Percentiles rank a stretch among this genome's conserved stretches.
Evolutionary conservation across 495 filamentous ascomycete genomes (phyloP).

Genomic region (Podospora australis): DNA sequence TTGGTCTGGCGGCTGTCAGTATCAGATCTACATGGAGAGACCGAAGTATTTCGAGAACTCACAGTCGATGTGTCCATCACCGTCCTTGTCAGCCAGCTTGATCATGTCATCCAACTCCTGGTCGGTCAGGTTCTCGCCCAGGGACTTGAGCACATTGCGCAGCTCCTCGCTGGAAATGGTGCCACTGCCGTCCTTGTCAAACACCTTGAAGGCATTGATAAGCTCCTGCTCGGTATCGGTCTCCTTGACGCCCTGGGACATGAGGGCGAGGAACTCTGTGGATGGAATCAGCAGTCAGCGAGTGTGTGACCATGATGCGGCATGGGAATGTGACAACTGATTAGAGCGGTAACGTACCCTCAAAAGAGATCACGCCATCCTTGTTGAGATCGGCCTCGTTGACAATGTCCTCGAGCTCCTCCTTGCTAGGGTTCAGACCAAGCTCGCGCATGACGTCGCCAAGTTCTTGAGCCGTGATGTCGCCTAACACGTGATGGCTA

Average conservation of each 20-base stretch:
- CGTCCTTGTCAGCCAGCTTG: conserved; percentile 40
- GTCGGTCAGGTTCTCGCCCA: conserved; percentile 43
- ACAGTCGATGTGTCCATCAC: conserved; percentile 46
- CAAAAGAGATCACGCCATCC: conserved; percentile 41
- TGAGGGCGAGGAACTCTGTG: conserved; percentile 43
- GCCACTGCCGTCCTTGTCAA: conserved; percentile 44
- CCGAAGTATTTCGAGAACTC: conserved; percentile 10
- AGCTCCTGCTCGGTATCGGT: conserved; percentile 42
- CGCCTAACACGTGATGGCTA: conserved; percentile 18
- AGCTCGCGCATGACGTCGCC: conserved; percentile 41
- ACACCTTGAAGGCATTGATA: conserved; percentile 41
- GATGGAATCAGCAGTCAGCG: not conserved
- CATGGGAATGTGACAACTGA: too few relatives aligned
- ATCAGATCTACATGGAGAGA: too few relatives aligned
- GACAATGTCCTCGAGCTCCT: conserved; percentile 42
- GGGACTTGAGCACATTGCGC: conserved; percentile 36
- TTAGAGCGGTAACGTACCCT: conserved; percentile 32
- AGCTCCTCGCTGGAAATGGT: conserved; percentile 43
- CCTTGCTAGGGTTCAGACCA: conserved; percentile 36
- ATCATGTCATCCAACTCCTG: conserved; percentile 45
- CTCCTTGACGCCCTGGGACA: conserved; percentile 34
- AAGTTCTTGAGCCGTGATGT: conserved; percentile 38
- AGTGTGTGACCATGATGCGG: not conserved
- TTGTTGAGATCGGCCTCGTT: conserved; percentile 42
- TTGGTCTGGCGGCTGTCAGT: conserved; percentile 57